A percentile compares a stretch with the other conserved stretches of the same genome.
Conservation (phyloP, 768 basidiomycete genomes). For the Mycena floridula region DNA sequence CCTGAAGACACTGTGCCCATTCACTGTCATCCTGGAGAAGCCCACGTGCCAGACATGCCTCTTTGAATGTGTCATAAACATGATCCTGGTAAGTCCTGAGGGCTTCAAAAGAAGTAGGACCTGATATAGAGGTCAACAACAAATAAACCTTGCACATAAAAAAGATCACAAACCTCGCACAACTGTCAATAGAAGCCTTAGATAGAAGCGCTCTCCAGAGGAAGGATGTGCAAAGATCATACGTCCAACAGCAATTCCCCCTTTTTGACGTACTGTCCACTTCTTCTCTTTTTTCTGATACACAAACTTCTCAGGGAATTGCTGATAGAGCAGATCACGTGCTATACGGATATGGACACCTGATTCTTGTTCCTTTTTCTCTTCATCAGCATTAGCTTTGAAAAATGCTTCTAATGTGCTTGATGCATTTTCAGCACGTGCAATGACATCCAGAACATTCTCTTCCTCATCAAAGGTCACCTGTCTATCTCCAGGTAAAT, state of each 20-base stretch:
- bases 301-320: conserved; percentile 24
- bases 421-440: conserved; percentile 2
- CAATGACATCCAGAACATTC: conserved; percentile 8
- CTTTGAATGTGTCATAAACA: conserved; percentile 20
- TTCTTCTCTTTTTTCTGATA: conserved; percentile 1
- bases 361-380: conserved; percentile 3
- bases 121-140: conserved; percentile 18
- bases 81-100: conserved; percentile 10
- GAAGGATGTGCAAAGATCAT: conserved; percentile 30
- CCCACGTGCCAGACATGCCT: conserved; percentile 8
- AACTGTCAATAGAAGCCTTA: conserved; percentile 24
- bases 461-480: conserved; percentile 26
- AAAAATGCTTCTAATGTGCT: conserved; percentile 18
- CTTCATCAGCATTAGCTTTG: conserved; percentile 16
- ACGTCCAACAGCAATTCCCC: conserved; percentile 30
- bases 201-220: conserved; percentile 16
- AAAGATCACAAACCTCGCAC: conserved; percentile 9
- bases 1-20: conserved; percentile 20
- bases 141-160: not conserved
- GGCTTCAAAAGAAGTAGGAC: conserved; percentile 11
- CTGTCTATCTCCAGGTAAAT: conserved; percentile 32
- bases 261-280: conserved; percentile 24
- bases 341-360: conserved; percentile 10
- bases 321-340: conserved; percentile 23
- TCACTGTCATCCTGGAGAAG: not conserved